phyloP scores from a whole-genome alignment of 441 rosid genomes.

The Brassica hybrid region DNA sequence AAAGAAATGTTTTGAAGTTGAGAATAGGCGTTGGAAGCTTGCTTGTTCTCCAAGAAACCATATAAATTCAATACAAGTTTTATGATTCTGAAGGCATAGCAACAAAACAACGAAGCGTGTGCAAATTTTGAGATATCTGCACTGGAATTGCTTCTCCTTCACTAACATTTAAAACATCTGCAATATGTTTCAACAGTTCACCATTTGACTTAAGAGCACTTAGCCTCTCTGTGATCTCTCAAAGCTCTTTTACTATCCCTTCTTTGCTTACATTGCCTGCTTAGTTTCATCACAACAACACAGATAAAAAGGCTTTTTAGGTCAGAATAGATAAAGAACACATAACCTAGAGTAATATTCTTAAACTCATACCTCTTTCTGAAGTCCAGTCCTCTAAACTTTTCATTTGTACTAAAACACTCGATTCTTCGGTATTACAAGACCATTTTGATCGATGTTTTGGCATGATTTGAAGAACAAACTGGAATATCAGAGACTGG shows the following conservation, averaged over 20 bases:
- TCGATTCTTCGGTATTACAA: neutral
- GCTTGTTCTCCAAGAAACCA: constrained; percentile 23
- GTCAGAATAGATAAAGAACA: neutral
- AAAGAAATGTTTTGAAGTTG: neutral
- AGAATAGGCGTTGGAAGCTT: constrained; percentile 19
- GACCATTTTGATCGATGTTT: constrained; percentile 24
- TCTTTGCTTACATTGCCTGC: constrained; percentile 34
- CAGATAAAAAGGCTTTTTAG: neutral
- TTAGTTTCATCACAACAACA: constrained; percentile 23
- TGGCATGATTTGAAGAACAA: neutral
- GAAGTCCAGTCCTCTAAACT: constrained; percentile 28
- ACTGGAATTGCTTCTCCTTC: constrained; percentile 43
- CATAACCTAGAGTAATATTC: neutral
- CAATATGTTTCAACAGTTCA: constrained; percentile 34
- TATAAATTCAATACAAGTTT: constrained; percentile 20
- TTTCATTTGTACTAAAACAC: too few species aligned
- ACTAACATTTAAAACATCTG: constrained; percentile 33
- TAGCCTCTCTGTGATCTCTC: constrained; percentile 24
- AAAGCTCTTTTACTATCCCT: constrained; percentile 16
- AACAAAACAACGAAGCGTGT: constrained; percentile 46
- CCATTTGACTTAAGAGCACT: constrained; percentile 45
- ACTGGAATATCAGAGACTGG: constrained; percentile 31
- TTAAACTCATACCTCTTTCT: constrained; percentile 35
- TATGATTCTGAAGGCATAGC: constrained; percentile 32
- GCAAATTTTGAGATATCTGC: constrained; percentile 46